phyloP scores from a whole-genome alignment of 2,329 filamentous ascomycete species.

The Pseudopithomyces chartarum region DNA sequence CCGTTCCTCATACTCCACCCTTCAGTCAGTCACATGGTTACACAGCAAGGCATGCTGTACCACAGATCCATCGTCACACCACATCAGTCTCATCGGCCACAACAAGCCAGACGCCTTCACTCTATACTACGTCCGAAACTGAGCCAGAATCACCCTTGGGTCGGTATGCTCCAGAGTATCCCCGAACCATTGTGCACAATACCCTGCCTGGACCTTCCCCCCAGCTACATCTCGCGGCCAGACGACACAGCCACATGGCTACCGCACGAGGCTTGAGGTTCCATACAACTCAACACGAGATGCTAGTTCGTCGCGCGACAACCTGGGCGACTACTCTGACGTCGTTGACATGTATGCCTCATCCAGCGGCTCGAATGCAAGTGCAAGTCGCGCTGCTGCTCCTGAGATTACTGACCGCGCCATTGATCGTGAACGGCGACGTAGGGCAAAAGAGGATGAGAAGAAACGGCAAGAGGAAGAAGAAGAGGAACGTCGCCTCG shows the following conservation, averaged over 20 bases:
- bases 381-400: conserved; percentile 18
- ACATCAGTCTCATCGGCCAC: conserved; percentile 36
- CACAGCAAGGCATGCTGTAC: conserved; percentile 21
- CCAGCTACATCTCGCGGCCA: conserved; percentile 20
- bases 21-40: conserved; percentile 25
- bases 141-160: conserved; percentile 33
- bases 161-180: conserved; percentile 25
- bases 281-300: conserved; percentile 22
- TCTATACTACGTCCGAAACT: conserved; percentile 31
- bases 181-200: conserved; percentile 36
- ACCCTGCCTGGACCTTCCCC: conserved; percentile 20
- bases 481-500: conserved; percentile 23
- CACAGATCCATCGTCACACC: conserved; percentile 28
- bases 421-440: conserved; percentile 25
- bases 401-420: conserved; percentile 29
- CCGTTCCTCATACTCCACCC: conserved; percentile 20
- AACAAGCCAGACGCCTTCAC: conserved; percentile 32
- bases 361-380: conserved; percentile 18
- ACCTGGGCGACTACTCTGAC: conserved; percentile 26
- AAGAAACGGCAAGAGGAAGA: conserved; percentile 25
- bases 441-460: conserved; percentile 25
- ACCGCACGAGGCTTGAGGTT: conserved; percentile 24
- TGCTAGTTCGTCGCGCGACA: conserved; percentile 14
- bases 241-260: conserved; percentile 18
- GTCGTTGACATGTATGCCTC: conserved; percentile 22